Conservation (phyloP, 208 protist species). For the Leishmania braziliensis region DNA sequence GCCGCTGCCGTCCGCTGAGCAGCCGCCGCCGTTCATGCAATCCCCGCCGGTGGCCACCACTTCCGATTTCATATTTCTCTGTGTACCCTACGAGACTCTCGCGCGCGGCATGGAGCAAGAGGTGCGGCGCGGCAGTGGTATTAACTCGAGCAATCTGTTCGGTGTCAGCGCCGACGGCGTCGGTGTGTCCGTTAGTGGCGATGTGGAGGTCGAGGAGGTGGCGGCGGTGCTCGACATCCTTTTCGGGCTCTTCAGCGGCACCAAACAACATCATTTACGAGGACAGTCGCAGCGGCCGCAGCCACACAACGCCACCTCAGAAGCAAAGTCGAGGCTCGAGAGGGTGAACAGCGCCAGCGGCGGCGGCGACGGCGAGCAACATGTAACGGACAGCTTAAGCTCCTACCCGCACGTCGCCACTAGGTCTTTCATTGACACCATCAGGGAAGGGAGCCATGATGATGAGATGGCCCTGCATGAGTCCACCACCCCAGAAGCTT, state of each 20-base stretch:
- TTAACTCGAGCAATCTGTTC: neutral
- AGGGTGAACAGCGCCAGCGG: neutral
- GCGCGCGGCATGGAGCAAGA: neutral
- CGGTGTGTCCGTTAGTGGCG: neutral
- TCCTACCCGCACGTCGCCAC: neutral
- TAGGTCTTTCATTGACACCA: neutral
- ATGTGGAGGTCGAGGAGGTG: neutral
- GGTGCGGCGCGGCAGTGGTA: neutral
- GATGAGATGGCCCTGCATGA: neutral
- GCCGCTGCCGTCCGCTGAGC: slow-evolving; percentile 3
- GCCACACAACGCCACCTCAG: neutral
- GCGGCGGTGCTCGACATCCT: slow-evolving; percentile 5
- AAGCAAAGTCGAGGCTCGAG: slow-evolving; percentile 8
- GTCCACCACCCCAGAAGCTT: neutral
- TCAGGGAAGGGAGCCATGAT: neutral
- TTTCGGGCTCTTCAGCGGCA: slow-evolving; percentile 12
- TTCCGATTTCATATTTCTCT: slow-evolving; percentile 21
- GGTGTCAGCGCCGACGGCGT: neutral
- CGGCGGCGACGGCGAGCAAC: neutral
- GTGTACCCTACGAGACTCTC: slow-evolving; percentile 19
- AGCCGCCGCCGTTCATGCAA: slow-evolving; percentile 2
- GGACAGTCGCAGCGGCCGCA: neutral
- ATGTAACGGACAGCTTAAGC: too few species aligned
- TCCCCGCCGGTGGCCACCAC: slow-evolving; percentile 21
- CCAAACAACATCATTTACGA: neutral